Evolutionary conservation across 345 rosid genomes (phyloP).

Genomic region (Moricandia arvensis): DNA sequence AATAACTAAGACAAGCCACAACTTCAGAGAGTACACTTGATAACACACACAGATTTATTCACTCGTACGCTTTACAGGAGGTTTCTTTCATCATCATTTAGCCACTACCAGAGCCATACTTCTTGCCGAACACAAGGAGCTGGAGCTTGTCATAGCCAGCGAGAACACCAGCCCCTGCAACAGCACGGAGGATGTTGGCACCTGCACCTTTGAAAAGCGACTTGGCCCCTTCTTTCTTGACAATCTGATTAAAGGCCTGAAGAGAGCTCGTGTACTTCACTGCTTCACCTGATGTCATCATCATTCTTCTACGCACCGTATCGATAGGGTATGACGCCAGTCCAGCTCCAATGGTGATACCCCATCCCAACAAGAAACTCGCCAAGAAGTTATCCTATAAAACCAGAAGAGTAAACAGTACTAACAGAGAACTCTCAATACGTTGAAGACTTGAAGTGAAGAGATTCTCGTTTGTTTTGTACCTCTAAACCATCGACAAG

Average conservation of each 20-base stretch:
- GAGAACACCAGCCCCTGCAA: conserved; percentile 94
- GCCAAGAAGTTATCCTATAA: conserved; percentile 82
- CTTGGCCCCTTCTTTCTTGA: conserved; percentile 77
- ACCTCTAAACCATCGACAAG: conserved; percentile 42
- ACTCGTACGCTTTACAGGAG: not conserved
- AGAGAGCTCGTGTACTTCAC: conserved; percentile 81
- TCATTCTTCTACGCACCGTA: conserved; percentile 95
- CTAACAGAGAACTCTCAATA: not conserved
- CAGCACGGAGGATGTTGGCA: conserved; percentile 85
- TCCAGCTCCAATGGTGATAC: conserved; percentile 86
- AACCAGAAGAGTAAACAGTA: not conserved
- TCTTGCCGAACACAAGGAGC: conserved; percentile 77
- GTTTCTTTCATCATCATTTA: conserved; percentile 16
- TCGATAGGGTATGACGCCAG: conserved; percentile 87
- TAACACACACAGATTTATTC: not conserved
- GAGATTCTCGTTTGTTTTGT: not conserved
- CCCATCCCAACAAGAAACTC: conserved; percentile 87
- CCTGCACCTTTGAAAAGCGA: conserved; percentile 95
- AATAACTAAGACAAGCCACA: not conserved
- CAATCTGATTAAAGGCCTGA: conserved; percentile 68
- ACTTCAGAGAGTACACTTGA: not conserved
- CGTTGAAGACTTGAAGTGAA: not conserved
- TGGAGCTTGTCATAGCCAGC: conserved; percentile 91
- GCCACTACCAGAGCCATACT: conserved; percentile 80
- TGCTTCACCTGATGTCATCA: conserved; percentile 96